Base-by-base conservation (phyloP, 306 rosid species). In the Leucaena leucocephala region DNA sequence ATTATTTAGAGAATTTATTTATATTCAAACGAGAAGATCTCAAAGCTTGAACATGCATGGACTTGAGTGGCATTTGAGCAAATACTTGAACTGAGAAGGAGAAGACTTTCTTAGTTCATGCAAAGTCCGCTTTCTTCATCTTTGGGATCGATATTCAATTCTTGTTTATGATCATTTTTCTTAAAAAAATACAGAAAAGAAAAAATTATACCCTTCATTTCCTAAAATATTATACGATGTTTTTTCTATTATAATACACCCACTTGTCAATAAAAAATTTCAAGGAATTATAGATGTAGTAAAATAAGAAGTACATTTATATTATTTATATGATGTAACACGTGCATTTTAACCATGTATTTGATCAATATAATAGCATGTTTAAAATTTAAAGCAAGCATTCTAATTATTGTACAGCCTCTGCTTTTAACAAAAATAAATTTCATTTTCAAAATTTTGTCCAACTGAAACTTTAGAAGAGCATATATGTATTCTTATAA, bases 1-100 rank as follows among this genome's bases (percentile, higher is more conserved):
- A 43, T 4, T 43, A 43, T 43, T 21, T 68, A 27, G 17, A 40
- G 8, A 7, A 57, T 64, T 78, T 43, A 66, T 7, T 27, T 27
- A 27, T 27, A 27, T 27, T 27, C 27, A 27, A 27, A 27, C 27
- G 27, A 27, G 27, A 27, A 27, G 27, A 27, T 36, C 45, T 76
- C 63, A 57, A 19, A 22, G 42, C 59, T 68, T 27, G 35, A 12
- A 69, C 36, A 69, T 11, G 13, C 36, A 69, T 11, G 13, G 71
- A 34, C 76, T 17, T 69, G 63, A 21, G 68, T 42, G 76, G 6
- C 35, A 8, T 2, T 22, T 21, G 48, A 61, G 42, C 35, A 6
- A 59, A n/a, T 34, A 17, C 49, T 72, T 62, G 34, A 79, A 79
- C n/a, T 48, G 61, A 71, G 62, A 69, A 35, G n/a, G 39, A 12